phyloP scores from a whole-genome alignment of 306 rosid species.

The Castanospermum australe region DNA sequence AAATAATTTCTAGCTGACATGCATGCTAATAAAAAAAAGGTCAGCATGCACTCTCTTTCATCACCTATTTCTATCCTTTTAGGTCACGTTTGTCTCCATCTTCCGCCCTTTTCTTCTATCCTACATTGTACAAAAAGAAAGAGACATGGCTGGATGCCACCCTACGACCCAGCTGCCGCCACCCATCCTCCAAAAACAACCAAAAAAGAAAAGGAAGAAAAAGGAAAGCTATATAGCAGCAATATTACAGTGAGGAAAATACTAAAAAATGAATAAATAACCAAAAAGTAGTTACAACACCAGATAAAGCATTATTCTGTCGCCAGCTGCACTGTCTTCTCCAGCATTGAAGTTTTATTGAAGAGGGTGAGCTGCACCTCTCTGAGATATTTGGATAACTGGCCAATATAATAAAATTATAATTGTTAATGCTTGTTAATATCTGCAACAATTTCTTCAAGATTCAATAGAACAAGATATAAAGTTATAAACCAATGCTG shows the following conservation, averaged over 20 bases:
- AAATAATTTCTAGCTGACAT: slow-evolving; percentile 14
- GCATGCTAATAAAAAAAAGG: slow-evolving; percentile 75
- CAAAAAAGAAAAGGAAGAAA: slow-evolving; percentile 1
- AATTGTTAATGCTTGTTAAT: slow-evolving; percentile 10
- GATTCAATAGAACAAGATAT: background rate
- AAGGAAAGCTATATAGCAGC: slow-evolving; percentile 19
- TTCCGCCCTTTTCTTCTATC: slow-evolving; percentile 26
- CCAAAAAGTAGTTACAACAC: slow-evolving; percentile 41
- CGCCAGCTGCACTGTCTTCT: slow-evolving; percentile 62
- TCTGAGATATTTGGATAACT: slow-evolving; percentile 73
- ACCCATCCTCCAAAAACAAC: slow-evolving; percentile 8
- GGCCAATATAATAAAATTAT: slow-evolving; percentile 22
- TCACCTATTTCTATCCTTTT: slow-evolving; percentile 19
- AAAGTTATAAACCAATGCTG: background rate
- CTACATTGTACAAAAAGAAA: slow-evolving; percentile 50
- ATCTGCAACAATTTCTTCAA: slow-evolving; percentile 6
- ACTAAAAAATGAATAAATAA: slow-evolving; percentile 38
- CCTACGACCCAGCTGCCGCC: slow-evolving; percentile 11
- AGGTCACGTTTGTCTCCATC: slow-evolving; percentile 23
- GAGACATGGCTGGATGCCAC: slow-evolving; percentile 39
- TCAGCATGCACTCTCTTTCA: slow-evolving; percentile 62
- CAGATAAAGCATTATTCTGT: slow-evolving; percentile 35
- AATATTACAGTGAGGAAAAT: slow-evolving; percentile 22
- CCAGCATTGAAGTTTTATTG: slow-evolving; percentile 91
- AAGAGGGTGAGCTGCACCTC: slow-evolving; percentile 96